These are phyloP conservation scores for Prunus campanulata DNA, from an alignment of 306 rosid species.

Conservation along the genomic window DNA sequence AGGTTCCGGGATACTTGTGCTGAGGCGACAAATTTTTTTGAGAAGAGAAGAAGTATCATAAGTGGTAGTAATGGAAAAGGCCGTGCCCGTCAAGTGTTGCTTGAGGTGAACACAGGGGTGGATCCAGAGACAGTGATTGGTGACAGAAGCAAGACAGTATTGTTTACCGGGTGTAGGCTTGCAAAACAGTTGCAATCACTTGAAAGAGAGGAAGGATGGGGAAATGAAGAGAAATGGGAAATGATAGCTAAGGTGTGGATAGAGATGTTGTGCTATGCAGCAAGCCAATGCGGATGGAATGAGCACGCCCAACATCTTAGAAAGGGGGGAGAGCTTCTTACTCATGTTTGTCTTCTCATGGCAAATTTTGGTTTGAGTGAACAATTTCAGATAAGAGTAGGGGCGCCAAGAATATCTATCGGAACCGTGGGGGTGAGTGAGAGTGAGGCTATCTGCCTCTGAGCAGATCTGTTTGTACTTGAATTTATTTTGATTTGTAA, in stretches of 20 bases:
- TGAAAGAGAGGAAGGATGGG: background rate
- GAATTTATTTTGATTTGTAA: too few species aligned
- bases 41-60: too few species aligned
- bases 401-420: too few species aligned
- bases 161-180: background rate
- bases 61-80: too few species aligned
- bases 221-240: background rate
- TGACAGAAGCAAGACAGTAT: background rate
- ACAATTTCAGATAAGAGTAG: background rate
- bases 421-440: too few species aligned
- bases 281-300: conserved; percentile 2
- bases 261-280: background rate
- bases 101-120: too few species aligned
- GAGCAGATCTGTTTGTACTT: too few species aligned
- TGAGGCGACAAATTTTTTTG: too few species aligned
- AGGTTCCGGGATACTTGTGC: too few species aligned
- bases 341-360: conserved; percentile 12
- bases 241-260: background rate
- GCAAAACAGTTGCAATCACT: background rate
- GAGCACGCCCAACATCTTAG: background rate
- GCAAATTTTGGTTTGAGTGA: background rate
- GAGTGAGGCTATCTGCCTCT: too few species aligned
- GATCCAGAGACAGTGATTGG: background rate
- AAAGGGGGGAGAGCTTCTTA: background rate
- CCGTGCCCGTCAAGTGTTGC: too few species aligned